Base-by-base conservation (phyloP, 1,284 basidiomycete genomes). In the Pisolithus thermaeus region DNA sequence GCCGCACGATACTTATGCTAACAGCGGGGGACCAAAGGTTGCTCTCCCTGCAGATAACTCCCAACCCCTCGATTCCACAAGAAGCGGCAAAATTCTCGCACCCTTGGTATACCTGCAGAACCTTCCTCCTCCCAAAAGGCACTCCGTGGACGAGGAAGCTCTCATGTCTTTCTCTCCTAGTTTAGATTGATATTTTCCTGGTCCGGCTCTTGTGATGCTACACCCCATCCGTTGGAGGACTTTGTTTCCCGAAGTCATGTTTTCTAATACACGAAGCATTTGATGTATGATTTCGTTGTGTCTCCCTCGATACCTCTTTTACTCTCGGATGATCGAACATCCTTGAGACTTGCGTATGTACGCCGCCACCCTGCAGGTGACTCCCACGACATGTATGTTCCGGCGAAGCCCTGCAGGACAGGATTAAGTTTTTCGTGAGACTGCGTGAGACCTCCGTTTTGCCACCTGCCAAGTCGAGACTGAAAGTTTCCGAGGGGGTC, bases 71-170 rank as follows among this genome's bases (percentile, higher is more conserved):
- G 54, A 56, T 39, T 20, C 54, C 37, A 57, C 57, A 6, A 54
- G 54, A 52, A 65, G 57, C 7, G 61, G 55, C 4, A 64, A 70
- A 38, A 64, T 61, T 3, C 73, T 81, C n/a, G 80, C 80, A 2
- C 80, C 80, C 9, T 63, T 82, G 14, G 69, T 72, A 36, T 82
- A 81, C 59, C 71, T 82, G 22, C 71, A 75, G 60, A 76, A 72
- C 37, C 71, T 78, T 36, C 66, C 76, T 5, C 77, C 76, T 1
- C 74, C 70, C 20, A 70, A 71, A 36, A 63, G 78, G 53, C 74
- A 82, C 54, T 80, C 81, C 2, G 67, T 79, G 38, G 80, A 83
- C 57, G 80, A 82, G 62, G 73, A 77, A 61, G 78, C 78, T n/a
- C 66, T 81, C 40, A 81, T 78, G 75, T 73, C 75, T 2, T 74